Percentiles rank a stretch among this genome's conserved stretches.
Conservation (phyloP, 352 stramenopile species). For the Bremia lactucae region DNA sequence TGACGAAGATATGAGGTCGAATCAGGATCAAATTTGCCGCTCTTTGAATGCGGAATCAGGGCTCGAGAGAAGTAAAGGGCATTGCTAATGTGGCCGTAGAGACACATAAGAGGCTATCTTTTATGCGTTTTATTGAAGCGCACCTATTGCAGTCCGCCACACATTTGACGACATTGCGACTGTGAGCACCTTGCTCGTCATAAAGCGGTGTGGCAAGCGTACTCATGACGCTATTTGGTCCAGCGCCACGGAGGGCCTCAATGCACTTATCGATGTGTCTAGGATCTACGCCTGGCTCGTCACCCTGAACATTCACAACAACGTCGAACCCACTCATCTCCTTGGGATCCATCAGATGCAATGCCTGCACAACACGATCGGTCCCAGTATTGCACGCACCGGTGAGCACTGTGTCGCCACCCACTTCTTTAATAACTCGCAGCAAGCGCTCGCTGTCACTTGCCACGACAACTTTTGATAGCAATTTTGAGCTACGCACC, state of each 20-base stretch:
- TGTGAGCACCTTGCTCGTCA: conserved; percentile 40
- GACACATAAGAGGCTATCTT: neutral
- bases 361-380: conserved; percentile 59
- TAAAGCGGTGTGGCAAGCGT: conserved; percentile 60
- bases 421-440: conserved; percentile 30
- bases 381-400: conserved; percentile 59
- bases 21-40: conserved; percentile 35
- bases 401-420: conserved; percentile 48
- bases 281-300: conserved; percentile 73
- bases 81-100: conserved; percentile 26
- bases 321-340: conserved; percentile 55
- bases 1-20: conserved; percentile 54
- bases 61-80: conserved; percentile 80
- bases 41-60: conserved; percentile 70
- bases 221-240: conserved; percentile 54
- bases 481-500: conserved; percentile 29
- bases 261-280: conserved; percentile 67
- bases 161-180: conserved; percentile 70
- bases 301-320: conserved; percentile 78
- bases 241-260: conserved; percentile 35
- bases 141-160: conserved; percentile 52
- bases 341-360: conserved; percentile 25
- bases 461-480: conserved; percentile 67
- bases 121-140: neutral
- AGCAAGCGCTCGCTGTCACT: conserved; percentile 62